Base-by-base conservation (phyloP, 2,329 filamentous ascomycete genomes). In the Fusarium haematococcum region DNA sequence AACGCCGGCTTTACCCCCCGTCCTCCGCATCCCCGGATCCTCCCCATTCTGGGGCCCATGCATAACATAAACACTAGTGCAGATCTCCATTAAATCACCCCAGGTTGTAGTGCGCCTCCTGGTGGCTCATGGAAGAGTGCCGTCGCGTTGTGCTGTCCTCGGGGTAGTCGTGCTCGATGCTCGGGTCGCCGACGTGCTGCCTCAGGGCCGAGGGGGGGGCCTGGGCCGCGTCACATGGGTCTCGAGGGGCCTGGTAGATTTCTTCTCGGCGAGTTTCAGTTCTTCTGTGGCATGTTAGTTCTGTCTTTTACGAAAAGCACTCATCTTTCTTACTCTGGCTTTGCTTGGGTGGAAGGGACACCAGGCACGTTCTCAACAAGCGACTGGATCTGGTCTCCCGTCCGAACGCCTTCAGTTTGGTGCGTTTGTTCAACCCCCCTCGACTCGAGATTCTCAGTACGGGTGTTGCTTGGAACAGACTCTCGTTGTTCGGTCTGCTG, bases 101-200 rank as follows among this genome's bases (percentile, higher is more conserved):
- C 60, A 80, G 33, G 23, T 48, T 68, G 13, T 77, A 77, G 27
- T 80, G 76, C n/a, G 75, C 71, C 75, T 81, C 80, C 71, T 81
- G 80, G n/a, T 80, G 77, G 67, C 80, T 81, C 1, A 75, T 57
- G 35, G 77, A 78, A 27, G 75, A 75, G 5, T 81, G 80, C 27
- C 80, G 60, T 66, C 66, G 74, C 20, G 75, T 78, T n/a, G 70
- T 73, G 70, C 80, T 81, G 23, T 81, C 79, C 5, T 80, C 57
- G 0, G 80, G 80, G 11, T 79, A 77, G n/a, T 79, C 74, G 43
- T 81, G 80, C 76, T 80, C 79, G 18, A 81, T 79, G 10, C 56
- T 69, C 1, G 79, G 80, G 14, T 75, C 71, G 20, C 80, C 80
- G 5, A 80, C 57, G 4, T 79, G 72, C 69, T 75, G 10, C 27